These are phyloP conservation scores for Hygrophorus pudorinus DNA, from an alignment of 768 basidiomycete genomes.

Conservation along the genomic window DNA sequence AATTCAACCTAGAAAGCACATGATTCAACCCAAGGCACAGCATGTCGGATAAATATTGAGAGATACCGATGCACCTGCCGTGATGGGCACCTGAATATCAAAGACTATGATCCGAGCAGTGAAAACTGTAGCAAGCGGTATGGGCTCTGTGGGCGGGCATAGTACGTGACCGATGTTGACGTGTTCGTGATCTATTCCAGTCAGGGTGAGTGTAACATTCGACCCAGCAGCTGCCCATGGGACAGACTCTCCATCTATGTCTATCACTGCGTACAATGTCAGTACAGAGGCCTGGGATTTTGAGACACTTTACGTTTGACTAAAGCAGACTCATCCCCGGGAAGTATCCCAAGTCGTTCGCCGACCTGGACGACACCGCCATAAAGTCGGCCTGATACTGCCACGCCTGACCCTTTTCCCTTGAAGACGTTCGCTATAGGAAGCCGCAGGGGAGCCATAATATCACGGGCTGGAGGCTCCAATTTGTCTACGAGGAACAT, in stretches of 20 bases:
- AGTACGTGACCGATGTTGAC: constrained; percentile 84
- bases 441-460: constrained; percentile 67
- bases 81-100: constrained; percentile 85
- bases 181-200: constrained; percentile 77
- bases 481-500: constrained; percentile 48
- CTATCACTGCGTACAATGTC: constrained; percentile 53
- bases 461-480: constrained; percentile 72
- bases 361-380: constrained; percentile 90
- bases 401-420: constrained; percentile 68
- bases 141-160: constrained; percentile 60
- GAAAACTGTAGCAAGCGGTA: constrained; percentile 72
- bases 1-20: constrained; percentile 60
- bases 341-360: constrained; percentile 75
- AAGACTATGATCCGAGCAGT: constrained; percentile 88
- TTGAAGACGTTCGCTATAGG: constrained; percentile 96
- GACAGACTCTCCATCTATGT: constrained; percentile 65
- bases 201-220: constrained; percentile 80
- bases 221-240: constrained; percentile 88
- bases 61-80: constrained; percentile 72
- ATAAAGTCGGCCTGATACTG: constrained; percentile 75
- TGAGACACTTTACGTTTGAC: constrained; percentile 49
- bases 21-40: neutral
- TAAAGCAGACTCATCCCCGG: constrained; percentile 82
- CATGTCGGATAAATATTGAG: neutral
- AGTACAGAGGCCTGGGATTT: neutral